Base-by-base conservation (phyloP, 305 asterid species). In the Solanum hybrid region DNA sequence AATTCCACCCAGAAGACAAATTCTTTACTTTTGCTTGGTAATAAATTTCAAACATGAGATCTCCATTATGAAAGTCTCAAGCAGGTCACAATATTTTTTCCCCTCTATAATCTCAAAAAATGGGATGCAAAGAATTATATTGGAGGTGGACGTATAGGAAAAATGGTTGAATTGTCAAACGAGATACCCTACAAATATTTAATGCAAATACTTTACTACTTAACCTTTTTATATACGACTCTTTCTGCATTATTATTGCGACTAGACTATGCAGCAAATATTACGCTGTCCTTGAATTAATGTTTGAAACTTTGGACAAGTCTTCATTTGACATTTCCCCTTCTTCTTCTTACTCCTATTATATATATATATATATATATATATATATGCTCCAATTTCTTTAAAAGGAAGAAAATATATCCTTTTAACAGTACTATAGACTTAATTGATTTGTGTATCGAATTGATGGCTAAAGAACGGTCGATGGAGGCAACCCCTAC, bases 401-500 rank as follows among this genome's bases (percentile, higher is more conserved):
- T 83, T 81, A 0, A 18, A 42, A 83, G 36, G 37, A 42, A 82
- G 37, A 81, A 81, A 39, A 24, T 6, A 61, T 61, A 61, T 7
- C 71, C 35, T 26, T 37, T 1, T 31, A 83, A 24, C 73, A 46
- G 14, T 12, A 69, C 28, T 37, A 24, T 74, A 73, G 34, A 11
- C 16, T 71, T 20, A 61, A 3, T 61, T 12, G 20, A 11, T 71
- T 4, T 28, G 78, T 73, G 35, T 24, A 24, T 69, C 8, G 22
- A 6, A 74, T 36, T 22, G 13, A 87, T 87, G 89, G 89, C 89
- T 40, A 74, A 92, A 67, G 97, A 93, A 89, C 92, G 95, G 79
- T 84, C 95, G 88, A 74, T 96, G 93, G 95, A 95, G 93, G 91
- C 90, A 36, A 96, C 99, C 5, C 93, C 99, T 14, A 96, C 99